Base-by-base conservation (phyloP, 23 red algal genomes). In the Cyanidioschyzon merolae region DNA sequence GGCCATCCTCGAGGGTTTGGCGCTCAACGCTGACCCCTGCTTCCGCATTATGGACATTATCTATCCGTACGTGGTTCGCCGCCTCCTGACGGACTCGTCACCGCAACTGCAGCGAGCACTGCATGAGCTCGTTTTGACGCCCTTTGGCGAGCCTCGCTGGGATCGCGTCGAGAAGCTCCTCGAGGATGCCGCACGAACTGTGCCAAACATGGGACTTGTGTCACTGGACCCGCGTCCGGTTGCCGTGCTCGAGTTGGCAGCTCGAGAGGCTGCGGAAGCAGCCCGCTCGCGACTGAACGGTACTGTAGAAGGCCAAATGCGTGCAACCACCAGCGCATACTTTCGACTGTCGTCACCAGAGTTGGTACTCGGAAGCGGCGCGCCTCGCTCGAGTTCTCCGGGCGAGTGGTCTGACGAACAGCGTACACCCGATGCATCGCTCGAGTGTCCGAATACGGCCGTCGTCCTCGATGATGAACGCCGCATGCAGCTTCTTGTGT, bases 1-100 rank as follows among this genome's bases (percentile, higher is more conserved):
- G 15, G 79, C 83, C 1, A 92, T 88, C 80, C 79, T 92, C 35
- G 89, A 92, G 50, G 76, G 57, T 0, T 18, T 86, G n/a, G 83
- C 83, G 37, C 37, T 78, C 40, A 77, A 67, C 7, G 83, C 40
- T 7, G 83, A 86, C 50, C 50, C 74, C 27, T 51, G 31, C 15
- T 86, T 86, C 41, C 41, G 63, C 32, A 80, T 86, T 30, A 68
- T 68, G 29, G 36, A 80, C 17, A 1, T 86, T 38, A 37, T 86
- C 29, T 86, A 79, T 76, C 83, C 83, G 59, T 79, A 79, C 31
- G 58, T 86, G 58, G 75, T 86, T 38, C 41, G 58, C 34, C 58
- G 75, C 41, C 36, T 86, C 58, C 36, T 83, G 39, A 76, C 76
- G 16, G 89, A 91, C 34, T 59, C 89, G 25, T 75, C 83, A 12